A percentile compares a stretch with the other conserved stretches of the same genome.
Conservation (phyloP, 164 flowering plant species). For the Chimonanthus praecox region DNA sequence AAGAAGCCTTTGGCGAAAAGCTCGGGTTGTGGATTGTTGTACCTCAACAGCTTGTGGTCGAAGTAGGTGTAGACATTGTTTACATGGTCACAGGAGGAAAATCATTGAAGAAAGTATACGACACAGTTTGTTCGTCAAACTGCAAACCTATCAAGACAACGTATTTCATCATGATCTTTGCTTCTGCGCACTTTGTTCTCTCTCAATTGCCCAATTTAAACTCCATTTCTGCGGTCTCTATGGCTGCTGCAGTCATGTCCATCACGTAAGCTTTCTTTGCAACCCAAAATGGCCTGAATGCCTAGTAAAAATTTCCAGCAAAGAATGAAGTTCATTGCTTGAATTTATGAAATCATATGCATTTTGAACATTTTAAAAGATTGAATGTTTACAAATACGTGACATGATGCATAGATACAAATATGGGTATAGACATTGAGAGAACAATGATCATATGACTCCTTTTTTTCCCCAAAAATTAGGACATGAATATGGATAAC, state of each 20-base stretch:
- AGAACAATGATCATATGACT: no score
- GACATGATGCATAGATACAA: no score
- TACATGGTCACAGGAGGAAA: conserved; percentile 69
- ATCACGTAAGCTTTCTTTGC: conserved; percentile 36
- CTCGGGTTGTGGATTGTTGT: conserved; percentile 52
- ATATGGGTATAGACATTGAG: no score
- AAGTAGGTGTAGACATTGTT: conserved; percentile 49
- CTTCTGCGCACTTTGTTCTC: conserved; percentile 44
- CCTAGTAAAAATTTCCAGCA: background rate
- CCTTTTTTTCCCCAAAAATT: no score
- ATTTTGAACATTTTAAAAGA: background rate
- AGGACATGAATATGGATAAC: no score
- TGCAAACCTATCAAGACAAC: conserved; percentile 43
- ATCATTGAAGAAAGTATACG: conserved; percentile 50
- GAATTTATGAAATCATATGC: background rate
- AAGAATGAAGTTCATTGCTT: background rate
- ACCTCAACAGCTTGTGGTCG: conserved; percentile 52
- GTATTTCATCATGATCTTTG: conserved; percentile 58
- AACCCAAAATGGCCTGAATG: background rate
- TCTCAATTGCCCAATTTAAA: conserved; percentile 61
- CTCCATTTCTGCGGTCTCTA: conserved; percentile 48
- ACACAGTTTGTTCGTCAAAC: conserved; percentile 20
- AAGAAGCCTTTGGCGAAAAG: conserved; percentile 55
- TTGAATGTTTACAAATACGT: background rate
- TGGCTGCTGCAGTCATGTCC: conserved; percentile 68